phyloP scores from a whole-genome alignment of 163 green algal species.

The Coccomyxa subellipsoidea region DNA sequence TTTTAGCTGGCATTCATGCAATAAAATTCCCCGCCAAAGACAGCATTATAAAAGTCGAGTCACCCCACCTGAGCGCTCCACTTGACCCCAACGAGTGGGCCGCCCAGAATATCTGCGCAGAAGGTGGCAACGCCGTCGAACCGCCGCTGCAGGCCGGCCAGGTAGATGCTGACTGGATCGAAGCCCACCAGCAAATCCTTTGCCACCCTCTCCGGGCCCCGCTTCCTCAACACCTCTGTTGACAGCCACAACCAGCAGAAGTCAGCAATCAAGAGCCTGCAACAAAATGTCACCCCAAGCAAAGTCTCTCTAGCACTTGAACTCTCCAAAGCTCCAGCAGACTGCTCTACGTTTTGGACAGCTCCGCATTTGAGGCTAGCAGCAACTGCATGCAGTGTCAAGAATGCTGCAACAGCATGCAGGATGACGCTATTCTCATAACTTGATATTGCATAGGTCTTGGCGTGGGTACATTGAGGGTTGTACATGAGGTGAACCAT shows the following conservation, averaged over 20 bases:
- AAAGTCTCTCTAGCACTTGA: no score
- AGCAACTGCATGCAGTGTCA: no score
- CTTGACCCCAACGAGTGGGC: neutral
- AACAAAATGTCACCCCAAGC: neutral
- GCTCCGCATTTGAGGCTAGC: no score
- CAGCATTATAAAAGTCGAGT: neutral
- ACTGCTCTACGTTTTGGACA: no score
- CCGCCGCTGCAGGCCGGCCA: neutral
- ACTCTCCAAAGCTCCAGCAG: no score
- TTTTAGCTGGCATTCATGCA: neutral
- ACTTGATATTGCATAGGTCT: no score
- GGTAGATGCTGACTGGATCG: constrained; percentile 49
- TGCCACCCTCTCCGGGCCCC: neutral
- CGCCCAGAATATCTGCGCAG: neutral
- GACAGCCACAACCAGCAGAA: no score
- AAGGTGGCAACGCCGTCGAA: constrained; percentile 3
- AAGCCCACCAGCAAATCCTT: constrained; percentile 79
- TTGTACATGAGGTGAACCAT: no score
- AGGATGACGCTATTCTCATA: no score
- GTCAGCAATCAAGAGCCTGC: no score
- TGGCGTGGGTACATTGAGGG: no score
- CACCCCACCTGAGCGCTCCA: neutral
- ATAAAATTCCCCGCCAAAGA: neutral
- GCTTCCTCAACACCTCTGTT: constrained; percentile 9
- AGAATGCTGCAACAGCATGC: no score